phyloP scores from a whole-genome alignment of 2,329 filamentous ascomycete species.

The Alternaria postmessia region DNA sequence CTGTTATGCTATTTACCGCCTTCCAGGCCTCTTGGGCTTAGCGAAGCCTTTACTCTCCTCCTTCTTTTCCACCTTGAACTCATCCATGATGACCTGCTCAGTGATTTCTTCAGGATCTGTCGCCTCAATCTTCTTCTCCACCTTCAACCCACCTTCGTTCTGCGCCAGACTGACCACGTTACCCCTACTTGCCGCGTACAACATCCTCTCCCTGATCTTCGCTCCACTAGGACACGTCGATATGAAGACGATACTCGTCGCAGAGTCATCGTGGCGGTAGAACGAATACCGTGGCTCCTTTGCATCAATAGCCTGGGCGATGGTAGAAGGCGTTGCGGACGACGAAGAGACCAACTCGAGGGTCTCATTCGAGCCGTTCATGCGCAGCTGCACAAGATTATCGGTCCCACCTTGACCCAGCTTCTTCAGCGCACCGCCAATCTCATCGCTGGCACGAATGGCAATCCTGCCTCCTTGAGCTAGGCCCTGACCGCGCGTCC shows the following conservation, averaged over 20 bases:
- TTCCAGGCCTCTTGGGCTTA: constrained; percentile 80
- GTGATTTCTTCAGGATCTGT: constrained; percentile 74
- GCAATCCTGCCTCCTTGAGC: constrained; percentile 51
- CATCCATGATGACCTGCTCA: constrained; percentile 69
- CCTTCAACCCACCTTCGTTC: constrained; percentile 68
- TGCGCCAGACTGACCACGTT: constrained; percentile 72
- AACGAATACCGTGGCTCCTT: constrained; percentile 80
- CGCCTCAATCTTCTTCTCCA: constrained; percentile 74
- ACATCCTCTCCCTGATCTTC: constrained; percentile 84
- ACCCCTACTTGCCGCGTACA: constrained; percentile 73
- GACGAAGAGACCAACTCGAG: constrained; percentile 70
- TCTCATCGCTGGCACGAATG: constrained; percentile 67
- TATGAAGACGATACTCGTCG: constrained; percentile 74
- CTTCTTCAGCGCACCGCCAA: constrained; percentile 68
- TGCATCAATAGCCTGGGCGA: constrained; percentile 68
- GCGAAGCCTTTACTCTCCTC: constrained; percentile 75
- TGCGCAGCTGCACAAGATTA: constrained; percentile 73
- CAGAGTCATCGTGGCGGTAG: constrained; percentile 70
- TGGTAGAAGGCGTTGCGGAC: constrained; percentile 63
- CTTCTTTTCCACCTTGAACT: constrained; percentile 75
- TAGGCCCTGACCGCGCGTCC: constrained; percentile 64
- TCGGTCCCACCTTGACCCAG: constrained; percentile 59
- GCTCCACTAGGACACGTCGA: constrained; percentile 78
- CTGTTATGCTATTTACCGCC: constrained; percentile 49
- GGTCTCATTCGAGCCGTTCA: constrained; percentile 73